phyloP scores from a whole-genome alignment of 257 asterid genomes.

The Ballota nigra region DNA sequence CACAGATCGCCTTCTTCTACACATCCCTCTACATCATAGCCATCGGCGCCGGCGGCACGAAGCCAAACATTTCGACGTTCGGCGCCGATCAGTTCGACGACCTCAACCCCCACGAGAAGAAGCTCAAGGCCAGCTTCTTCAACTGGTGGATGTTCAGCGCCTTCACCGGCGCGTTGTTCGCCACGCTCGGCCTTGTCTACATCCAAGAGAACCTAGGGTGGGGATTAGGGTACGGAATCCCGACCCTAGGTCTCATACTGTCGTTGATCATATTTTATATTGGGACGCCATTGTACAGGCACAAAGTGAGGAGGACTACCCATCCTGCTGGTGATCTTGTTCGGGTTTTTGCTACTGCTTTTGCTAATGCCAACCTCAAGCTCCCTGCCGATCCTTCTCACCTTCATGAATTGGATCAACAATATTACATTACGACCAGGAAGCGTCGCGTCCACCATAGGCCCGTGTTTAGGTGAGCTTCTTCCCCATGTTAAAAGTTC shows the following conservation, averaged over 20 bases:
- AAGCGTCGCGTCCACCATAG: slow-evolving; percentile 69
- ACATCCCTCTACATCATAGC: slow-evolving; percentile 78
- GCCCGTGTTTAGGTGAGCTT: slow-evolving; percentile 38
- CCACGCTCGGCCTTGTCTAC: slow-evolving; percentile 76
- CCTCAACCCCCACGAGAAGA: slow-evolving; percentile 57
- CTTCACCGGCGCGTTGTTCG: slow-evolving; percentile 68
- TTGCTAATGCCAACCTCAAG: slow-evolving; percentile 46
- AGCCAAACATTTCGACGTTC: slow-evolving; percentile 86
- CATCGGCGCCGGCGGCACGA: slow-evolving; percentile 84
- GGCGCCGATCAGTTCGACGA: slow-evolving; percentile 95
- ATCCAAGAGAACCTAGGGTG: slow-evolving; percentile 83
- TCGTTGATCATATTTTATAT: slow-evolving; percentile 59
- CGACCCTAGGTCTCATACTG: slow-evolving; percentile 55
- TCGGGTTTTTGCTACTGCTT: slow-evolving; percentile 45
- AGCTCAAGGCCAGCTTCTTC: slow-evolving; percentile 72
- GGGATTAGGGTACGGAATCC: slow-evolving; percentile 86
- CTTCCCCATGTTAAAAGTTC: no score
- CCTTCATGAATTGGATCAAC: slow-evolving; percentile 69
- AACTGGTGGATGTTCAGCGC: slow-evolving; percentile 97
- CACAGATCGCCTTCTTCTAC: slow-evolving; percentile 70
- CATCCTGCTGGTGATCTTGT: slow-evolving; percentile 61
- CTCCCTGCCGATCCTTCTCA: slow-evolving; percentile 42
- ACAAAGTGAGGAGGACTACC: slow-evolving; percentile 53
- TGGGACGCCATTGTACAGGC: slow-evolving; percentile 73
- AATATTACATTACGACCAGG: slow-evolving; percentile 41